These are phyloP conservation scores for Saussurea involucrata DNA, from an alignment of 129 eudicot species.

Conservation along the genomic window DNA sequence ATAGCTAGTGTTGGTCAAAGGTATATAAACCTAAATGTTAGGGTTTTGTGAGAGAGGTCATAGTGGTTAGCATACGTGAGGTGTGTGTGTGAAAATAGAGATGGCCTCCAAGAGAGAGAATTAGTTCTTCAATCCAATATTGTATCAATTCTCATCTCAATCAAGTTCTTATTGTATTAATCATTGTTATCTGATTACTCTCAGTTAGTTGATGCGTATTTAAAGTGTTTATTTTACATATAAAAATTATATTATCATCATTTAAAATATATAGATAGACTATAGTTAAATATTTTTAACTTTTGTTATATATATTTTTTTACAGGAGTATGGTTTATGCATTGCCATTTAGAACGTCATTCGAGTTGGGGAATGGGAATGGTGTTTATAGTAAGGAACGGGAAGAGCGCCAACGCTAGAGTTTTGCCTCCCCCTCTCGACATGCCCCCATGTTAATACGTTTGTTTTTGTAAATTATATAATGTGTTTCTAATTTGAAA, in stretches of 20 bases:
- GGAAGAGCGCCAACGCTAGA: constrained; percentile 16
- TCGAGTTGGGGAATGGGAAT: constrained; percentile 71
- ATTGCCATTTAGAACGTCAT: constrained; percentile 71
- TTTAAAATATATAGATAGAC: not conserved
- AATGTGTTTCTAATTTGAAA: not conserved
- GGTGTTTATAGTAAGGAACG: constrained; percentile 51
- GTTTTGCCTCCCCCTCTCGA: constrained; percentile 64
- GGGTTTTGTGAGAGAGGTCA: no score
- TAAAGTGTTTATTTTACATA: not conserved
- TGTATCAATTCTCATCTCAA: no score
- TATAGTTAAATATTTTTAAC: not conserved
- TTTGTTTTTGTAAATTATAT: not conserved
- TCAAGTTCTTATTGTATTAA: no score
- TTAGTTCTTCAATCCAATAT: no score
- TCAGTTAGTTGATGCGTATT: no score
- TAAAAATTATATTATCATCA: not conserved
- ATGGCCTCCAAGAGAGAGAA: no score
- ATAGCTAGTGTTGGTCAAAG: no score
- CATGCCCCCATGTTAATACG: constrained; percentile 59
- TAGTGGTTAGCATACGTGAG: no score
- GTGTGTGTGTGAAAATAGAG: no score
- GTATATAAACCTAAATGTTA: no score
- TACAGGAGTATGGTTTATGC: constrained; percentile 82
- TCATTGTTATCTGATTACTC: no score
- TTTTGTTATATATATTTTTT: not conserved